Percentiles rank a stretch among this genome's conserved stretches.
Conservation (phyloP, 2,329 filamentous ascomycete genomes). For the Kalaharituber pfeilii region DNA sequence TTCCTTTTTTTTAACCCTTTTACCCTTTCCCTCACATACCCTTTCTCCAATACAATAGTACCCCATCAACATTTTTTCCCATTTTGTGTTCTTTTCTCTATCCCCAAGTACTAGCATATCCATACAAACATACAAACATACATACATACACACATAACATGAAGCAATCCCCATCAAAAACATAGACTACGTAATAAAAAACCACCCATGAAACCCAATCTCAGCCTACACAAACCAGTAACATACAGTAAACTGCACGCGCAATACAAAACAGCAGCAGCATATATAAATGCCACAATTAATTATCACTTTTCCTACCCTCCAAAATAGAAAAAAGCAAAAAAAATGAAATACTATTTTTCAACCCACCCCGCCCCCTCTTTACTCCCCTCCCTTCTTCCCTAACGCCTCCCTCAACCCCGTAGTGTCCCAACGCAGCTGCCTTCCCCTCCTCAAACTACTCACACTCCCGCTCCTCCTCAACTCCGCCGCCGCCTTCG, state of each 20-base stretch:
- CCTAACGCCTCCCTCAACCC: conserved; percentile 13
- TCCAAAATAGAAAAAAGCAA: too few relatives aligned
- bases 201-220: background rate
- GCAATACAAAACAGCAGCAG: background rate
- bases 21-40: too few relatives aligned
- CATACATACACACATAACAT: background rate
- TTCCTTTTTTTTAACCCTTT: too few relatives aligned
- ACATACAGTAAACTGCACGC: background rate
- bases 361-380: background rate
- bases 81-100: too few relatives aligned
- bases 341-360: too few relatives aligned
- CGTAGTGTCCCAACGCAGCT: conserved; percentile 10
- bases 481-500: background rate
- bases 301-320: background rate
- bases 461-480: conserved; percentile 12
- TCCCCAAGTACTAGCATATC: too few relatives aligned
- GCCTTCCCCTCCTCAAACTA: background rate
- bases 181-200: background rate
- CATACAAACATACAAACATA: background rate
- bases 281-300: background rate
- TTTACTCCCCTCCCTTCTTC: conserved; percentile 4
- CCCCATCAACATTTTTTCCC: too few relatives aligned
- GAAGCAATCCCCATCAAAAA: background rate
- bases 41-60: too few relatives aligned
- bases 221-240: background rate